phyloP scores from a whole-genome alignment of 2,329 filamentous ascomycete species.

The Neodidymelliopsis sp. region DNA sequence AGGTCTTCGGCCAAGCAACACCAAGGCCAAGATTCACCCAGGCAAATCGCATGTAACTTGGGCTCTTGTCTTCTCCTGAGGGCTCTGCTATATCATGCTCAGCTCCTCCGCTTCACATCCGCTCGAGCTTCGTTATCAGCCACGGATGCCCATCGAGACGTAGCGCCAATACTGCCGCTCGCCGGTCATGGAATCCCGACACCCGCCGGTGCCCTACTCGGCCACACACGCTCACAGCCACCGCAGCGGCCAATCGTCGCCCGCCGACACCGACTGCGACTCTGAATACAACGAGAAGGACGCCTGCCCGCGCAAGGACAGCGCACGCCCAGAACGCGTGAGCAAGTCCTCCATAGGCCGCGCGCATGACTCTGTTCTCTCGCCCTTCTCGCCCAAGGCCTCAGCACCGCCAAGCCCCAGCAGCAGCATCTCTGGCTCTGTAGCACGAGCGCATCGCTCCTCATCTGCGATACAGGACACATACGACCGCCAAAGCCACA shows the following conservation, averaged over 20 bases:
- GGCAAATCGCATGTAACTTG: constrained; percentile 18
- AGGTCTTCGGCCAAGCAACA: constrained; percentile 19
- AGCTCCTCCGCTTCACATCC: constrained; percentile 30
- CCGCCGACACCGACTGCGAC: constrained; percentile 22
- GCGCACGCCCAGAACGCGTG: constrained; percentile 23
- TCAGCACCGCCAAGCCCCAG: constrained; percentile 45
- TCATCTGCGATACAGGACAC: constrained; percentile 24
- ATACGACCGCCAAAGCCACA: constrained; percentile 1
- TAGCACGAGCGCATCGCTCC: constrained; percentile 26
- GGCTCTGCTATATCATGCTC: constrained; percentile 47
- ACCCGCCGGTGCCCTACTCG: constrained; percentile 38
- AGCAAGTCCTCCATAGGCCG: constrained; percentile 36
- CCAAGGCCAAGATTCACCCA: constrained; percentile 21
- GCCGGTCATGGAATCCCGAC: constrained; percentile 45
- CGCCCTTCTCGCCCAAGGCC: constrained; percentile 45
- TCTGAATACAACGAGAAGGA: constrained; percentile 39
- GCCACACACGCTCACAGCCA: constrained; percentile 31
- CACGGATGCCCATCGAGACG: constrained; percentile 37
- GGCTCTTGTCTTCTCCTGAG: constrained; percentile 23
- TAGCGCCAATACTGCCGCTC: constrained; percentile 31
- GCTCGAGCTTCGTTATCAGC: constrained; percentile 23
- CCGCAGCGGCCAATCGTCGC: constrained; percentile 12
- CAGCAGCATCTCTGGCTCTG: constrained; percentile 43
- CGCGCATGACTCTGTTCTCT: constrained; percentile 49
- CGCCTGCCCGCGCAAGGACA: constrained; percentile 24